These are phyloP conservation scores for Actinomortierella ambigua DNA, from an alignment of 371 early-diverging fungal genomes.

Conservation along the genomic window DNA sequence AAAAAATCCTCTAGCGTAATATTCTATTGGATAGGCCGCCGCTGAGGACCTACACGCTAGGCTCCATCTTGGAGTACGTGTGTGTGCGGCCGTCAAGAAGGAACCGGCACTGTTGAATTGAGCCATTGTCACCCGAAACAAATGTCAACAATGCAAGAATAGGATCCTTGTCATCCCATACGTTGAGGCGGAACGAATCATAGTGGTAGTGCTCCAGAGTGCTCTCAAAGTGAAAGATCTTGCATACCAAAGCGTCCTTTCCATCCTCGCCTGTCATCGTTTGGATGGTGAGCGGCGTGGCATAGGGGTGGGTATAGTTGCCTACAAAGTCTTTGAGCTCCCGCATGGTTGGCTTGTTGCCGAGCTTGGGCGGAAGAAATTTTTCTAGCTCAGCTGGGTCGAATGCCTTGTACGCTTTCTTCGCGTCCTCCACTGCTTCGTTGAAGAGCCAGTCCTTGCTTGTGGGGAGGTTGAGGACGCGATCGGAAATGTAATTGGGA, in stretches of 20 bases:
- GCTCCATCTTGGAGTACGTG: too few species aligned
- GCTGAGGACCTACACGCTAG: too few species aligned
- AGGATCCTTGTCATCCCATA: constrained; percentile 1
- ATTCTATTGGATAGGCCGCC: too few species aligned
- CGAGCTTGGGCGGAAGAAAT: constrained; percentile 6
- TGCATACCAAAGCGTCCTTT: constrained; percentile 4
- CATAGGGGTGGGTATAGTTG: constrained; percentile 12
- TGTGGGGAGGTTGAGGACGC: constrained; percentile 2
- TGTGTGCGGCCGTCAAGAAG: too few species aligned
- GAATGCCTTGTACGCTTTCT: background rate
- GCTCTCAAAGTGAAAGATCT: constrained; percentile 1
- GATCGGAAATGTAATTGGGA: constrained; percentile 6
- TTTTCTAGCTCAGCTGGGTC: background rate
- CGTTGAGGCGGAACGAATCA: constrained; percentile 16
- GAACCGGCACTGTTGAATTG: background rate
- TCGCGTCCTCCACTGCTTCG: constrained; percentile 1
- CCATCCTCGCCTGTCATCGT: background rate
- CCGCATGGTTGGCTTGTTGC: constrained; percentile 8
- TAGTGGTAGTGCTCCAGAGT: constrained; percentile 27
- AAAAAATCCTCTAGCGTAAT: too few species aligned
- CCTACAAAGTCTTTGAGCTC: constrained; percentile 14
- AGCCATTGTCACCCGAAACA: constrained; percentile 8
- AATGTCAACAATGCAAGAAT: constrained; percentile 3
- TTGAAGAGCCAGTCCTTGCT: constrained; percentile 11
- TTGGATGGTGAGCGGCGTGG: background rate